Evolutionary conservation across 352 stramenopile genomes (phyloP), one percentile per base, ranked within the genome.

Genomic region (Phytophthora hybrid): DNA sequence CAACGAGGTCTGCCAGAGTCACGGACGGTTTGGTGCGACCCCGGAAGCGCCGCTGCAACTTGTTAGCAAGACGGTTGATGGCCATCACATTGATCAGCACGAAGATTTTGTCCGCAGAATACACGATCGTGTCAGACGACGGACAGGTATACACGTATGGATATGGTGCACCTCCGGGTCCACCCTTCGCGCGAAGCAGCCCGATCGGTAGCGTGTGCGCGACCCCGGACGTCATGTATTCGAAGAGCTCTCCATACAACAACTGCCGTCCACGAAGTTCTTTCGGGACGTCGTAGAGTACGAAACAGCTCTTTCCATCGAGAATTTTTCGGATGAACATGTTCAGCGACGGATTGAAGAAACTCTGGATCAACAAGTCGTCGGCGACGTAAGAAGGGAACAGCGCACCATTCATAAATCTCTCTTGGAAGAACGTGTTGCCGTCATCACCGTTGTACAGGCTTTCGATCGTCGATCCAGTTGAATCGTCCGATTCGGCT

Each of bases 261-360:
- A 88, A 69, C 2, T 73, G 55, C n/a, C 67, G 74, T 0, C 71
- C 65, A 13, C 87, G 84, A 64, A 89, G 81, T n/a, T 82, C 54
- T 55, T 85, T 82, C 0, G 90, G 90, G 5, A 96, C 47, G 26
- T 93, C 79, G 65, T 95, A 96, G 3, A 95, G 77, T 69, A 93
- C 92, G 56, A 96, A 96, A 46, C 89, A 94, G 71, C 87, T 93
- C 59, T 91, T 93, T 29, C 90, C 90, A 63, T 95, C 87, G 8
- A 96, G 75, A 66, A 94, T 93, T 63, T 91, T 90, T 13, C 85
- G 84, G 26, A 96, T 89, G 32, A 96, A 95, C 59, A 78, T 74
- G 67, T 96, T 94, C n/a, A 96, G 71, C 18, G 88, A 95, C 41
- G 88, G 85, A 49, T 96, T 94, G 74, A 94, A 95, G 66, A 94